These are phyloP conservation scores for Coprinopsis marcescibilis DNA, from an alignment of 768 basidiomycete species.

Conservation along the genomic window DNA sequence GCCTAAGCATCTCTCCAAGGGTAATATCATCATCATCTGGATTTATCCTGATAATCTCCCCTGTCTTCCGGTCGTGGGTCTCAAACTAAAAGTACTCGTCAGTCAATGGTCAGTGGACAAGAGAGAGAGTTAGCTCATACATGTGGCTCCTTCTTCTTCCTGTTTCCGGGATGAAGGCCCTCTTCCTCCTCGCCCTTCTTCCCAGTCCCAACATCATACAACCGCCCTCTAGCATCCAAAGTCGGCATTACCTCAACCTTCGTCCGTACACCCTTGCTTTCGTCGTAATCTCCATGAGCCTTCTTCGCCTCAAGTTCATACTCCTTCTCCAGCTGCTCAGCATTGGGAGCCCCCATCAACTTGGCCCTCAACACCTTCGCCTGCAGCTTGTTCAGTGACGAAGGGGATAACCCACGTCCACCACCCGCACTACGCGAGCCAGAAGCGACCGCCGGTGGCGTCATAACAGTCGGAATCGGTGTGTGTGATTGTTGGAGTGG, in stretches of 20 bases:
- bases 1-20: constrained; percentile 86
- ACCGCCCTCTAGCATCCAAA: constrained; percentile 70
- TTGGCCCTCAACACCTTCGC: constrained; percentile 90
- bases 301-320: constrained; percentile 69
- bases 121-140: constrained; percentile 42
- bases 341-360: constrained; percentile 75
- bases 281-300: constrained; percentile 38
- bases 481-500: constrained; percentile 63
- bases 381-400: constrained; percentile 86
- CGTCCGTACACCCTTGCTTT: constrained; percentile 39
- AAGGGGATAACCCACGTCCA: constrained; percentile 55
- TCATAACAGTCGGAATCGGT: constrained; percentile 88
- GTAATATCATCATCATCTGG: constrained; percentile 85
- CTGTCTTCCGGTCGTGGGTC: constrained; percentile 85
- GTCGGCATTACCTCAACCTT: constrained; percentile 86
- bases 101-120: constrained; percentile 7
- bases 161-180: constrained; percentile 54
- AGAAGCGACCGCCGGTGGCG: constrained; percentile 45
- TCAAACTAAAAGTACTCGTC: constrained; percentile 56
- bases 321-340: constrained; percentile 72
- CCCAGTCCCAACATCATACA: constrained; percentile 91
- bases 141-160: constrained; percentile 71
- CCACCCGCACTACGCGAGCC: constrained; percentile 20
- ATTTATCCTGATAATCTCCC: constrained; percentile 84
- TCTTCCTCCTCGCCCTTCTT: constrained; percentile 51